Percentiles rank a stretch among this genome's conserved stretches.
phyloP scores from a whole-genome alignment of 352 stramenopile genomes.

The Nothophytophthora sp. region DNA sequence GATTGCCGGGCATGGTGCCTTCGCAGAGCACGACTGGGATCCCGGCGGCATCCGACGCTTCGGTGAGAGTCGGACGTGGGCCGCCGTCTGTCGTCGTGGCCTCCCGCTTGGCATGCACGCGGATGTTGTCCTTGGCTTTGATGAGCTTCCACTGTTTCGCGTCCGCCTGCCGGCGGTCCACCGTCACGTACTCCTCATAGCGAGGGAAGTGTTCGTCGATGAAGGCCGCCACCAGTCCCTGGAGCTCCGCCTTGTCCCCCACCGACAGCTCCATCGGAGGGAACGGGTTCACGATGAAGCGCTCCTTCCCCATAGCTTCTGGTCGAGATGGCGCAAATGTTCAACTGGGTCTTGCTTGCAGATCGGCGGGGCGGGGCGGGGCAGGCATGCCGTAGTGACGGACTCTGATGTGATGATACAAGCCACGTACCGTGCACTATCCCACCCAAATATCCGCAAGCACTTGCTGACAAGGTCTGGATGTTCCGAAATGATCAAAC shows the following conservation, averaged over 20 bases:
- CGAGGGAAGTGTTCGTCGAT: slow-evolving; percentile 33
- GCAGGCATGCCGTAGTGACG: no score
- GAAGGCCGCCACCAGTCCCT: slow-evolving; percentile 26
- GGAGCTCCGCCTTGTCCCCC: slow-evolving; percentile 26
- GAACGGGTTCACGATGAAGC: slow-evolving; percentile 28
- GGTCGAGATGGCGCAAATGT: no score
- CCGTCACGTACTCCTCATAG: slow-evolving; percentile 30
- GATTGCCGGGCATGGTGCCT: slow-evolving; percentile 26
- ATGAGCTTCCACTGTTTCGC: slow-evolving; percentile 32
- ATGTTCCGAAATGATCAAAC: no score
- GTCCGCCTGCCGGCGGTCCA: slow-evolving; percentile 28
- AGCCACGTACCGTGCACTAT: no score
- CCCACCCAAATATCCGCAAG: no score
- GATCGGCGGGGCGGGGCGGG: no score
- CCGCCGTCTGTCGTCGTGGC: slow-evolving; percentile 4
- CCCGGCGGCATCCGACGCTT: slow-evolving; percentile 10
- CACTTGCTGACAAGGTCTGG: no score
- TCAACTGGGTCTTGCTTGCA: no score
- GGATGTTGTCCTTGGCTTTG: slow-evolving; percentile 30
- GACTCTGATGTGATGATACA: no score
- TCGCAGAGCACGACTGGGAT: slow-evolving; percentile 29
- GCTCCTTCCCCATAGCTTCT: slow-evolving; percentile 27
- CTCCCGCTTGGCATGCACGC: slow-evolving; percentile 27
- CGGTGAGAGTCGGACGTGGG: background rate
- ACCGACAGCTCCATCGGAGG: slow-evolving; percentile 21